Evolutionary conservation across 164 flowering plant species (phyloP), one percentile per base, ranked within the genome.

Genomic region (Amborella trichopoda): DNA sequence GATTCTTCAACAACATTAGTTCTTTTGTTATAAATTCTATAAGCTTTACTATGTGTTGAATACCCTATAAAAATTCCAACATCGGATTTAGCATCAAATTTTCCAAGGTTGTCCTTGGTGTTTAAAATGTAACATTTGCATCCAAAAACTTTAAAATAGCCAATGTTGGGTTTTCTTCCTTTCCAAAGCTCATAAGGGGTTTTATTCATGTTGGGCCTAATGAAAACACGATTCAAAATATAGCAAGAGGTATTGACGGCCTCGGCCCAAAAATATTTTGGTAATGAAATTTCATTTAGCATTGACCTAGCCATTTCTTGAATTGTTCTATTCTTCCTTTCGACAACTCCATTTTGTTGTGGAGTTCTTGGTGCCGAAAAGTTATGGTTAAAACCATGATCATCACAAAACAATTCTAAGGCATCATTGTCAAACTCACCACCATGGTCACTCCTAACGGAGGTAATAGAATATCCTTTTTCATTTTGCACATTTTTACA

Each of bases 321-420:
- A 9, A 40, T 9, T 9, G 20, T 13, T 40, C 43, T 14, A 40
- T 40, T 40, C 19, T 40, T 40, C 43, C 43, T 40, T 40, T 40
- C 43, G 8, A 40, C 43, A 40, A 39, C 42, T 9, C 9, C 42
- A 39, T 39, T 39, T 39, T 39, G 43, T 39, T 39, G 19, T 12
- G 6, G 43, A 17, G 6, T 39, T 17, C 17, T 39, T 9, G 36
- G 36, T 9, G 36, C 36, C 14, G 36, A 32, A 14, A 9, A 32
- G 14, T 32, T 10, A 14, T 32, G 36, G 9, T 30, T 12, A 30
- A 30, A 6, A 30, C 34, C 34, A 30, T 6, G 12, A 6, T 30
- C 12, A 6, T 30, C 34, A 30, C 34, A 30, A 6, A 30, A 30
- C 12, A 6, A 6, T 30, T 30, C 12, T 6, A 30, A 30, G 12